A percentile compares a stretch with the other conserved stretches of the same genome.
Conservation (phyloP, 2,329 filamentous ascomycete genomes). For the Pseudodiploospora longispora region DNA sequence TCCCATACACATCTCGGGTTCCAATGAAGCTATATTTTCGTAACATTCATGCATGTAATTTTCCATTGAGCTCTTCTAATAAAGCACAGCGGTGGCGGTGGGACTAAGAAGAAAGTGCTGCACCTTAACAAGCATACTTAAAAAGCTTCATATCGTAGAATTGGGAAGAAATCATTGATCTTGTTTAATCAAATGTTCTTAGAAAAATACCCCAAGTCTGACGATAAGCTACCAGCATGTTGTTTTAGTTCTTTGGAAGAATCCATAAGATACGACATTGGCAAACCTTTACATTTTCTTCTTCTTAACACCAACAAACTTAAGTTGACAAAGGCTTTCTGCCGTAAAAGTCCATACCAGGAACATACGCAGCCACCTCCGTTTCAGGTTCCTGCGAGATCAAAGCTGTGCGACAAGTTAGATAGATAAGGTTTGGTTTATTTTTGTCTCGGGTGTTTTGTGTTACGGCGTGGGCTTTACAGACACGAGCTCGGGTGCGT, state of each 20-base stretch:
- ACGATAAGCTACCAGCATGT: not conserved
- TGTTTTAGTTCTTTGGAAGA: not conserved
- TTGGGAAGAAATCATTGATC: too few relatives aligned
- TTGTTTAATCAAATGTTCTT: not conserved
- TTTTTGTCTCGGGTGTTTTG: constrained; percentile 8
- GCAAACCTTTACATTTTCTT: not conserved
- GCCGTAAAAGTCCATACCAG: constrained; percentile 4
- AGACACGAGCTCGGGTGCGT: constrained; percentile 10
- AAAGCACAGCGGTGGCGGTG: too few relatives aligned
- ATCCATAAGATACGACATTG: not conserved
- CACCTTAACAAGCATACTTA: too few relatives aligned
- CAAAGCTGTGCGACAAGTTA: not conserved
- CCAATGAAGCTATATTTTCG: too few relatives aligned
- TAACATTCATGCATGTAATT: too few relatives aligned
- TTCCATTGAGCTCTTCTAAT: too few relatives aligned
- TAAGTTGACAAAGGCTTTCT: constrained; percentile 3
- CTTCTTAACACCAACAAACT: not conserved
- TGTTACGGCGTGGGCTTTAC: constrained; percentile 3
- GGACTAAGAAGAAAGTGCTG: too few relatives aligned
- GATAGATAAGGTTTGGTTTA: constrained; percentile 9
- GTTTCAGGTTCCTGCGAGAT: constrained; percentile 6
- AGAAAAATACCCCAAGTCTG: not conserved
- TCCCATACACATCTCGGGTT: too few relatives aligned
- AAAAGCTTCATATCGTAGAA: too few relatives aligned
- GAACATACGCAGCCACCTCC: constrained; percentile 7